Conservation (phyloP, 1,284 basidiomycete genomes). For the Moesziomyces aphidis region DNA sequence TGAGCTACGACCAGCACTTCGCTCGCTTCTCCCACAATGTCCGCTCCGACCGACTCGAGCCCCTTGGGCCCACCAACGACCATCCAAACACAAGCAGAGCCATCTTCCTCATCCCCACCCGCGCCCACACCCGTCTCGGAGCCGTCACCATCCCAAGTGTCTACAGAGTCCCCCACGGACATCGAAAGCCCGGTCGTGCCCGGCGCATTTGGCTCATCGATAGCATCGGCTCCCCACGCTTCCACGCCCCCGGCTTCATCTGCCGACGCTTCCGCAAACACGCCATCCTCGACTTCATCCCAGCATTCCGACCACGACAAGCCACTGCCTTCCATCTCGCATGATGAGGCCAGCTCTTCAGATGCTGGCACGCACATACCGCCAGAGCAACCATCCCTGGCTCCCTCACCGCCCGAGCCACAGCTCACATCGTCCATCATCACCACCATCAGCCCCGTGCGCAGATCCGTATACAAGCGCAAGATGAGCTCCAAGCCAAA, state of each 20-base stretch:
- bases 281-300: neutral
- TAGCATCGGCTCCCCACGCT: neutral
- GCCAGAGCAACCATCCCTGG: too few species aligned
- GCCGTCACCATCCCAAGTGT: neutral
- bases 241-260: neutral
- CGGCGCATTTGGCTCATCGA: slow-evolving; percentile 8
- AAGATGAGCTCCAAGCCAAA: slow-evolving; percentile 39
- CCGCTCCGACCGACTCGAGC: neutral
- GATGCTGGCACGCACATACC: neutral
- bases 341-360: neutral
- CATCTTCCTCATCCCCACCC: neutral
- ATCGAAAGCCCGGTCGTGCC: slow-evolving; percentile 10
- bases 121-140: neutral
- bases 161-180: neutral
- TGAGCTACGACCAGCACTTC: neutral
- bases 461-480: slow-evolving; percentile 48
- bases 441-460: slow-evolving; percentile 35
- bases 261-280: neutral
- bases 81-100: neutral
- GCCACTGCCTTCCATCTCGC: slow-evolving; percentile 15
- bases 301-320: slow-evolving; percentile 8
- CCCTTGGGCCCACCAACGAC: neutral
- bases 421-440: slow-evolving; percentile 29
- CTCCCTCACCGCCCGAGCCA: slow-evolving; percentile 7
- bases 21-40: neutral